Conservation (phyloP, 163 green algal species). For the Trebouxiophyceae sp. region DNA sequence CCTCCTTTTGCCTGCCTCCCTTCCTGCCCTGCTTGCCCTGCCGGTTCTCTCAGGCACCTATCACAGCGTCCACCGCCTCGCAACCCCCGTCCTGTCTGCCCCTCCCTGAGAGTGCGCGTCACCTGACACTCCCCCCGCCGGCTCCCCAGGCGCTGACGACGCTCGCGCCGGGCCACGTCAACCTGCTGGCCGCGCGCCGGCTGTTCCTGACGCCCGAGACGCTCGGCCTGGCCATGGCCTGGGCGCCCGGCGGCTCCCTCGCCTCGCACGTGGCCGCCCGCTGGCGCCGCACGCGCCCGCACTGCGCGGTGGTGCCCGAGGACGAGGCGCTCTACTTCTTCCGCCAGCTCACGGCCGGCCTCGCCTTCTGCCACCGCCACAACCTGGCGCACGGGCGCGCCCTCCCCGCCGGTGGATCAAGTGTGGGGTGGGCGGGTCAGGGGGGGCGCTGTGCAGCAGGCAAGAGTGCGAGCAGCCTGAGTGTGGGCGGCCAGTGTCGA, state of each 20-base stretch:
- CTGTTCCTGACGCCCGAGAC: slow-evolving; percentile 71
- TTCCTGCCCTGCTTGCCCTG: too few species aligned
- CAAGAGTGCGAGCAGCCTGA: too few species aligned
- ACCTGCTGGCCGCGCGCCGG: slow-evolving; percentile 75
- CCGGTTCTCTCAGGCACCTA: too few species aligned
- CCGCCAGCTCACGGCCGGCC: slow-evolving; percentile 75
- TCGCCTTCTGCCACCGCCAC: slow-evolving; percentile 80
- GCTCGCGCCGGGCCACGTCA: slow-evolving; percentile 72
- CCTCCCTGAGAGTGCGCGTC: too few species aligned
- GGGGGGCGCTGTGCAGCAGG: too few species aligned
- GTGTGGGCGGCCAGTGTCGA: too few species aligned
- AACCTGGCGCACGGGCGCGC: slow-evolving; percentile 63
- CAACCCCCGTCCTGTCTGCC: too few species aligned
- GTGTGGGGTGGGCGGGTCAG: too few species aligned
- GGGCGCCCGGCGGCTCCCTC: slow-evolving; percentile 54
- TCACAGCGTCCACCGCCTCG: too few species aligned
- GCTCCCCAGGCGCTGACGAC: slow-evolving; percentile 47
- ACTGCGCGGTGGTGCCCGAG: slow-evolving; percentile 72
- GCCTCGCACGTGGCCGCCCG: slow-evolving; percentile 77
- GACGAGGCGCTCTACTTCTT: slow-evolving; percentile 80
- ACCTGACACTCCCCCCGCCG: too few species aligned
- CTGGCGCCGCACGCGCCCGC: slow-evolving; percentile 54
- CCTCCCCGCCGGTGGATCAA: too few species aligned
- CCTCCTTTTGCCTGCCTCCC: too few species aligned
- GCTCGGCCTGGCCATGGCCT: slow-evolving; percentile 75